Evolutionary conservation across 192 early-diverging fungal species (phyloP).

Genomic region (Phlyctochytrium bullatum): DNA sequence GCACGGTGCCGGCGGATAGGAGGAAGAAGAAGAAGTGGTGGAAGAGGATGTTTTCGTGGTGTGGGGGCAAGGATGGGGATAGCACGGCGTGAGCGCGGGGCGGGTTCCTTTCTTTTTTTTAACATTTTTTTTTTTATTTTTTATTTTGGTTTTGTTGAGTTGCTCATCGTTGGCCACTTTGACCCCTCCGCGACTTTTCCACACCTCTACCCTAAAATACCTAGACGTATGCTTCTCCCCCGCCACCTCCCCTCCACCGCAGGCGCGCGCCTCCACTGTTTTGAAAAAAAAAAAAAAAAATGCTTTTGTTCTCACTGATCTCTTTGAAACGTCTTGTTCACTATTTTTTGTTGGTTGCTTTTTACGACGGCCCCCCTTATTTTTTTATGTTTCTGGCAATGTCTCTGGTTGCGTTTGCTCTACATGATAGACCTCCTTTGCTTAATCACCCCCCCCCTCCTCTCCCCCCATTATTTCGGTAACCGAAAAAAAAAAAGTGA

Average conservation of each 20-base stretch:
- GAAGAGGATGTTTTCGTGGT: constrained; percentile 25
- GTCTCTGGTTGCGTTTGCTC: no score
- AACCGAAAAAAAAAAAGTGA: no score
- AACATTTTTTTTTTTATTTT: neutral
- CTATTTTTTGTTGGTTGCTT: neutral
- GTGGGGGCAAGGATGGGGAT: constrained; percentile 10
- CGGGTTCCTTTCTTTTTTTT: neutral
- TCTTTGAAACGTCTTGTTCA: neutral
- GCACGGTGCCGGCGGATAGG: neutral
- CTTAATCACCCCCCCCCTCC: no score
- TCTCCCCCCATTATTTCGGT: no score
- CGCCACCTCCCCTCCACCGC: neutral
- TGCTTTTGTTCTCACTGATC: neutral
- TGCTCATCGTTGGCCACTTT: neutral
- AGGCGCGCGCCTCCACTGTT: neutral
- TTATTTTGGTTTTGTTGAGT: neutral
- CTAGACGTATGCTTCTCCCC: neutral
- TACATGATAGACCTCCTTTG: no score
- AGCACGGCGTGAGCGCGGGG: neutral
- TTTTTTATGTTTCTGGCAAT: neutral
- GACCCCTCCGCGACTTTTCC: neutral
- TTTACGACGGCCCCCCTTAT: neutral
- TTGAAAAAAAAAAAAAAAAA: neutral
- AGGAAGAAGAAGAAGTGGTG: constrained; percentile 31
- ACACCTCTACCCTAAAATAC: no score